phyloP scores from a whole-genome alignment of 441 rosid species.

The Manihot esculenta region DNA sequence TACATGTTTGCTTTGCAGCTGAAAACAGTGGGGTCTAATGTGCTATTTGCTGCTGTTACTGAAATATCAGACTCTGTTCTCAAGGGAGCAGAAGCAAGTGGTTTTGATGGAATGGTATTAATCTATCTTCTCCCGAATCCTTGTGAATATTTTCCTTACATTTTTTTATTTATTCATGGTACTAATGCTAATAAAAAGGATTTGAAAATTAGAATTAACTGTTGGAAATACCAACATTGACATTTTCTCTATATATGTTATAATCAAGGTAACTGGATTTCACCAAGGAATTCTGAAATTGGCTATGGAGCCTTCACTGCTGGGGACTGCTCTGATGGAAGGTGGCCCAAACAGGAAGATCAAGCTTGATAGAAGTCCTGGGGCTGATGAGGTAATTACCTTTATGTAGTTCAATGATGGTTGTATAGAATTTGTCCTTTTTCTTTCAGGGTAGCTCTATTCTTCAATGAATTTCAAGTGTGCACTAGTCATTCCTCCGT shows the following conservation, averaged over 20 bases:
- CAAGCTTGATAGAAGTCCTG: conserved; percentile 85
- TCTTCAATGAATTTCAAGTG: conserved; percentile 3
- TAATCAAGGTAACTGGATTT: conserved; percentile 72
- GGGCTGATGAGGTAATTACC: conserved; percentile 77
- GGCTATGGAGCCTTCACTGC: conserved; percentile 94
- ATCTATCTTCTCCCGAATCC: conserved; percentile 11
- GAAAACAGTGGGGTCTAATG: conserved; percentile 87
- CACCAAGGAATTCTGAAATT: conserved; percentile 88
- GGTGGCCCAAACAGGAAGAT: conserved; percentile 93
- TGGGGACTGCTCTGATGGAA: conserved; percentile 87
- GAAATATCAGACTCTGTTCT: conserved; percentile 91
- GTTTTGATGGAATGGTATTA: conserved; percentile 93
- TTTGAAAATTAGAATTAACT: neutral
- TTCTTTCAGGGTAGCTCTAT: neutral
- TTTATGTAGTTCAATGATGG: neutral
- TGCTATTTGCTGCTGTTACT: conserved; percentile 79
- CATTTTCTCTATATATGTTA: conserved; percentile 14
- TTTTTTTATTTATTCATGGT: neutral
- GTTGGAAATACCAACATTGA: conserved; percentile 14
- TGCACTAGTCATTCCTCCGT: neutral
- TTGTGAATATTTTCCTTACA: conserved; percentile 11
- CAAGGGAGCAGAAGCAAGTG: conserved; percentile 88
- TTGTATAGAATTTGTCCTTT: neutral
- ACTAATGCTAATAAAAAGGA: conserved; percentile 7
- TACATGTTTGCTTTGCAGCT: conserved; percentile 51